Conservation (phyloP, 148 eudicot species). For the Persicaria maculosa region DNA sequence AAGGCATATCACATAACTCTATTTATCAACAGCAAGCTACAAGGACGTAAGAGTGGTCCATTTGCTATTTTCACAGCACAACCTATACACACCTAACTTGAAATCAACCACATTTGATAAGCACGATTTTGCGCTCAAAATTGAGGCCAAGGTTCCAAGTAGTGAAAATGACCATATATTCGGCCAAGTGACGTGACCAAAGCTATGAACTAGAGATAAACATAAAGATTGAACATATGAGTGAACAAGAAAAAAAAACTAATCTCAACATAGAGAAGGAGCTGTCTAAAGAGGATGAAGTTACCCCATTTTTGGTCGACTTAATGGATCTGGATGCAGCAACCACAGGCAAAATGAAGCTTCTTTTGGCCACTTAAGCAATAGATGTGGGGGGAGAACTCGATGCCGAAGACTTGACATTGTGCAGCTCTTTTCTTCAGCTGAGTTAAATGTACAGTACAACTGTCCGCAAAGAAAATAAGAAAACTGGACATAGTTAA, state of each 20-base stretch:
- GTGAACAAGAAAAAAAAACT: not conserved
- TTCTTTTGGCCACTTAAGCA: constrained; percentile 95
- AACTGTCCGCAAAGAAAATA: constrained; percentile 41
- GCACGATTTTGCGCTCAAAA: not conserved
- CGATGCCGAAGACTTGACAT: constrained; percentile 92
- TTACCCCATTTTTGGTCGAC: constrained; percentile 85
- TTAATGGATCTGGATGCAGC: constrained; percentile 82
- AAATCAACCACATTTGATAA: not conserved
- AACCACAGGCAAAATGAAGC: constrained; percentile 98
- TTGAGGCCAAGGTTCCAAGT: not conserved
- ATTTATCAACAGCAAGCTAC: not conserved
- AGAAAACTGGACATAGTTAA: constrained; percentile 3
- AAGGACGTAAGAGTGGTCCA: not conserved
- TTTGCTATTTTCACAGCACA: not conserved
- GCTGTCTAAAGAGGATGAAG: not conserved
- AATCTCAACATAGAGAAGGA: not conserved
- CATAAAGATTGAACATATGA: not conserved
- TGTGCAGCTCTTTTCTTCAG: constrained; percentile 75
- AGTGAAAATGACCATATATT: not conserved
- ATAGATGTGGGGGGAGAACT: constrained; percentile 87
- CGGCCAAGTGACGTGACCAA: not conserved
- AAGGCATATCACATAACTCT: not conserved
- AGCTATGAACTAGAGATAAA: not conserved
- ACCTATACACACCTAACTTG: not conserved
- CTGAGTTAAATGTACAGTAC: constrained; percentile 68